Evolutionary conservation across 2,329 filamentous ascomycete species (phyloP), one percentile per base, ranked within the genome.

Genomic region (Rosellinia necatrix): DNA sequence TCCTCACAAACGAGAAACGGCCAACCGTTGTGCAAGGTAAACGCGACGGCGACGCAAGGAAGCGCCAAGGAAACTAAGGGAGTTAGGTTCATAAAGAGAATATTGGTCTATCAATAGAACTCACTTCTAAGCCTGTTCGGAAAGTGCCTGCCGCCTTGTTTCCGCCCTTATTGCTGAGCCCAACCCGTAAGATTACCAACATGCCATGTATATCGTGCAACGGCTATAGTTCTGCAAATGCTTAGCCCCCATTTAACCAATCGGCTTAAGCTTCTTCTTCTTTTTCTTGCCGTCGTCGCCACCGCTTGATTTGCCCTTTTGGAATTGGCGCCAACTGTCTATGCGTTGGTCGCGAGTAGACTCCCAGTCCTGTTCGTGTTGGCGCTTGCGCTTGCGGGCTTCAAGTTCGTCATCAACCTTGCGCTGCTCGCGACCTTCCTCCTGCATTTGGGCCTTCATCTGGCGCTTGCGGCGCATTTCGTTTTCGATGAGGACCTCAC

Each of bases 301-400:
- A 15, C 72, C 76, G 38, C 77, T 78, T 17, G 77, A 79, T 74
- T 82, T 86, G 59, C 83, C 84, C 76, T 96, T 94, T 72, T 94
- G 87, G 69, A 96, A 99, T 63, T 92, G 85, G 54, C 94, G 84
- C 94, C 94, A 99, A 73, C 89, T 96, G 63, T 87, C 90, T 74
- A 99, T 97, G 63, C 94, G 83, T 75, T 91, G 84, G 58, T 99
- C 94, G 42, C 94, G 80, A 22, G 89, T 96, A 69, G 90, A 87
- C 78, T 99, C 94, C 94, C 94, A 99, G 61, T 92, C 89, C 76
- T 94, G 86, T 64, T 97, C 92, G 72, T 94, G 91, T 70, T 97
- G 92, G 58, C 94, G 82, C 83, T 93, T 93, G 65, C 89, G 82
- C 77, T 92, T 93, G 67, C 90, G 79, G 64, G 83, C 83, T 67